Base-by-base conservation (phyloP, 2,329 filamentous ascomycete genomes). In the Acrodontium crateriforme region DNA sequence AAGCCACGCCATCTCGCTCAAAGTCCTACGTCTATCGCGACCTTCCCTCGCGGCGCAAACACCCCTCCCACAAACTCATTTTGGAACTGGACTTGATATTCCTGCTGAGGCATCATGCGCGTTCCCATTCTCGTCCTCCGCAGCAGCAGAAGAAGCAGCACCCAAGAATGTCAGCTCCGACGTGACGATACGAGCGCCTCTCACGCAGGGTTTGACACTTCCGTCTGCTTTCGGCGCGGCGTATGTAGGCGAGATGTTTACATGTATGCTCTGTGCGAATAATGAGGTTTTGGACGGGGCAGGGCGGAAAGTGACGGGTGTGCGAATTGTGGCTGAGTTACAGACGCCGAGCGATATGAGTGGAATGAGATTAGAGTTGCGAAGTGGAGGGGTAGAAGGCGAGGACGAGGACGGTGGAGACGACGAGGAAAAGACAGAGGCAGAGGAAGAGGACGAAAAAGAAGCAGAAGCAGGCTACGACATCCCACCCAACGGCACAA, bases 191-290 rank as follows among this genome's bases (percentile, higher is more conserved):
- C n/a, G n/a, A n/a, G n/a, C n/a, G n/a, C 65, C 71, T 19, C 55
- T 77, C 27, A 64, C 63, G 16, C 66, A 69, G 13, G 59, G 69
- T 42, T 69, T 95, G 45, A 89, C 82, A 25, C 74, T 95, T 1
- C 87, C 89, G 7, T 77, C 84, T 10, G 78, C 83, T 0, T 95
- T 98, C 53, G 87, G 85, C 24, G 87, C 82, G 9, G 85, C 87
- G 6, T 94, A 94, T 53, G 87, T 95, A 12, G 89, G 89, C 44
- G 85, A 95, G 60, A 83, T 78, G 0, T 95, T 98, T 57, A 77
- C 78, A 39, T 98, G 89, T 57, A 93, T 87, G 2, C 67, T 95
- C 13, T 93, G 85, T 58, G 85, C 81, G n/a, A 94, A 93, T 61
- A 87, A 94, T 52, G 87, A 95, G 48, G 55, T 74, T 2, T 29